A percentile compares a stretch with the other conserved stretches of the same genome.
Conservation (phyloP, 345 rosid genomes). For the Eucalyptus curtisii region DNA sequence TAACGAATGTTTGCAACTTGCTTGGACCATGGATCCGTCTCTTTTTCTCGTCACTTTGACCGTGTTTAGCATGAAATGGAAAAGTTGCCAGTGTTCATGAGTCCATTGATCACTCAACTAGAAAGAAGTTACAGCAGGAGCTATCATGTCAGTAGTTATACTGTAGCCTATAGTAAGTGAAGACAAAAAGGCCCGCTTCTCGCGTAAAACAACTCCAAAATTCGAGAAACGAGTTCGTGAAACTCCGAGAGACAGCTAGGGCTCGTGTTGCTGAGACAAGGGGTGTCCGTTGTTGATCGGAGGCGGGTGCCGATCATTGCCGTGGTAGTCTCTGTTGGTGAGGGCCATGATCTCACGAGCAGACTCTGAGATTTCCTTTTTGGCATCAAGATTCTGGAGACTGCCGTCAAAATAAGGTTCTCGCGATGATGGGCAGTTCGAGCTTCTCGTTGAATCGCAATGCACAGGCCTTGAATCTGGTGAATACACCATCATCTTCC, state of each 20-base stretch:
- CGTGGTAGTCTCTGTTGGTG: constrained; percentile 1
- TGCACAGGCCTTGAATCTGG: neutral
- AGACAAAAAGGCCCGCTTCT: neutral
- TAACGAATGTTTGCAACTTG: neutral
- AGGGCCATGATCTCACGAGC: neutral
- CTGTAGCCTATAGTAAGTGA: neutral
- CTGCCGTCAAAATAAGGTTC: neutral
- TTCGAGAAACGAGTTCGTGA: neutral
- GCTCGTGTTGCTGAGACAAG: neutral
- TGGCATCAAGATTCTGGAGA: neutral
- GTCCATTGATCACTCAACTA: neutral
- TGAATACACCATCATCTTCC: neutral
- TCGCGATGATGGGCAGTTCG: neutral
- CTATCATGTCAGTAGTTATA: neutral
- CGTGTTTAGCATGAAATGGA: neutral
- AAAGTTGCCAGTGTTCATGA: neutral
- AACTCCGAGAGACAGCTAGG: neutral
- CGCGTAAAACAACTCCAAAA: neutral
- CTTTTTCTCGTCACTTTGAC: neutral
- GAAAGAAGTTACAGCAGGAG: neutral
- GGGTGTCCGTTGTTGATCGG: constrained; percentile 2
- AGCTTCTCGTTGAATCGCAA: neutral
- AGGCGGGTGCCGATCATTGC: neutral
- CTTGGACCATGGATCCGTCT: neutral
- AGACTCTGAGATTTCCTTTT: neutral